Evolutionary conservation across 768 basidiomycete genomes (phyloP).

Genomic region (Termitomyces sp.): DNA sequence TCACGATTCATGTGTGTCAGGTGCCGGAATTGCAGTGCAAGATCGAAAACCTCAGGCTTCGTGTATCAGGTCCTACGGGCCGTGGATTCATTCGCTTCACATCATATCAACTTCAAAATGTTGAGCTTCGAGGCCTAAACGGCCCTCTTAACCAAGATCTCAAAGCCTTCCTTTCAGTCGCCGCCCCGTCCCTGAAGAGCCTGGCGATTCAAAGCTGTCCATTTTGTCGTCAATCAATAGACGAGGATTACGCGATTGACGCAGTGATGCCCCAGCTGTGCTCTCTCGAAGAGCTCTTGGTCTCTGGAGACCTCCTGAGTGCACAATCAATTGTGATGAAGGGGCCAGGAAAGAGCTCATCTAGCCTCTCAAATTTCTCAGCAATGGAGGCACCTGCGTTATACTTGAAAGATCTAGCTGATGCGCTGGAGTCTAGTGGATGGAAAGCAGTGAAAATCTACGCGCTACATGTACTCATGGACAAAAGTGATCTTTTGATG

Average conservation of each 20-base stretch:
- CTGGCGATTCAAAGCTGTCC: slow-evolving; percentile 1
- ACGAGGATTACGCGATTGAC: slow-evolving; percentile 7
- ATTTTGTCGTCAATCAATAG: background rate
- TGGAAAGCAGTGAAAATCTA: slow-evolving; percentile 4
- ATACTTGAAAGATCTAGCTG: slow-evolving; percentile 1
- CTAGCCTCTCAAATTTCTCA: background rate
- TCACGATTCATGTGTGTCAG: background rate
- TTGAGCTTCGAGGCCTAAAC: slow-evolving; percentile 2
- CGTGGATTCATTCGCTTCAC: slow-evolving; percentile 7
- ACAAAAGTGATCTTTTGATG: background rate
- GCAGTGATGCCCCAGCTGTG: slow-evolving; percentile 1
- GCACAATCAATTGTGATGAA: slow-evolving; percentile 1
- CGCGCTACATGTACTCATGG: background rate
- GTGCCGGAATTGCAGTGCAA: slow-evolving; percentile 4
- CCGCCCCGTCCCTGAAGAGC: background rate
- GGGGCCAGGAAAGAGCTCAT: background rate
- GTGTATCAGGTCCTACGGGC: slow-evolving; percentile 5
- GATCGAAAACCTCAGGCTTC: background rate
- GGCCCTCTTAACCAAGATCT: slow-evolving; percentile 8
- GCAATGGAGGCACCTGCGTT: slow-evolving; percentile 1
- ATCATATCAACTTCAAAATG: background rate
- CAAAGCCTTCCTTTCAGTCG: background rate
- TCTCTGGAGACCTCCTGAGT: slow-evolving; percentile 4
- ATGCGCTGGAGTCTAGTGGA: slow-evolving; percentile 5
- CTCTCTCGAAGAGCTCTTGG: slow-evolving; percentile 5